Evolutionary conservation across 768 basidiomycete species (phyloP), one percentile per base, ranked within the genome.

Genomic region (Cystofilobasidium macerans): DNA sequence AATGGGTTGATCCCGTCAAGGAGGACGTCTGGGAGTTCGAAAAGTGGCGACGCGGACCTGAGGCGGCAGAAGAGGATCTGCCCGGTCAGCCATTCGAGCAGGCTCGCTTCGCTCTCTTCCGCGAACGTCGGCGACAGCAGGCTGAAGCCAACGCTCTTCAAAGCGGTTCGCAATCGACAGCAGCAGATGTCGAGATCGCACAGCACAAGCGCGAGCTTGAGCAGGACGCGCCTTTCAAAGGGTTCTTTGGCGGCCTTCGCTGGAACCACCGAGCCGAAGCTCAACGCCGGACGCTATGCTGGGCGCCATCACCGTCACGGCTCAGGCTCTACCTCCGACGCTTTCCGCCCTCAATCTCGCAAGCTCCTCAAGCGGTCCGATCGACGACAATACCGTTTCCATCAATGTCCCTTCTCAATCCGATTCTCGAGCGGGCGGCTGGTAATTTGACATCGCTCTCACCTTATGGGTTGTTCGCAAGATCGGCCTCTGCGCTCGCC

Each of bases 401-500:
- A 0, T 60, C 62, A 20, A 47, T 38, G 1, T 16, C 57, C 1
- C 57, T 74, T 14, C 59, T 76, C 36, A 28, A 67, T 22, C 42
- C 42, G n/a, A 73, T 76, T 56, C 66, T 76, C 5, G 40, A 58
- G 42, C 5, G 7, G 42, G 42, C 42, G 5, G 32, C 22, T 18
- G n/a, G 62, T 18, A 48, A 54, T 6, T 62, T 65, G 40, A 24
- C 62, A 4, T 36, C 64, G 43, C 42, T 53, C n/a, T 11, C 45
- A 2, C 24, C 58, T 30, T 30, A 54, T 8, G 53, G 32, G 20
- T 60, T 67, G 16, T 75, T 71, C 51, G 43, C 57, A 3, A 35
- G 70, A 28, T 75, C 73, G 8, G 74, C 73, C 63, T 61, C 72
- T 22, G 76, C 76, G 24, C 67, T 73, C 28, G 75, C 74, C 53